Percentiles rank a stretch among this genome's conserved stretches.
phyloP scores from a whole-genome alignment of 352 stramenopile genomes.

The Pythium oligandrum region DNA sequence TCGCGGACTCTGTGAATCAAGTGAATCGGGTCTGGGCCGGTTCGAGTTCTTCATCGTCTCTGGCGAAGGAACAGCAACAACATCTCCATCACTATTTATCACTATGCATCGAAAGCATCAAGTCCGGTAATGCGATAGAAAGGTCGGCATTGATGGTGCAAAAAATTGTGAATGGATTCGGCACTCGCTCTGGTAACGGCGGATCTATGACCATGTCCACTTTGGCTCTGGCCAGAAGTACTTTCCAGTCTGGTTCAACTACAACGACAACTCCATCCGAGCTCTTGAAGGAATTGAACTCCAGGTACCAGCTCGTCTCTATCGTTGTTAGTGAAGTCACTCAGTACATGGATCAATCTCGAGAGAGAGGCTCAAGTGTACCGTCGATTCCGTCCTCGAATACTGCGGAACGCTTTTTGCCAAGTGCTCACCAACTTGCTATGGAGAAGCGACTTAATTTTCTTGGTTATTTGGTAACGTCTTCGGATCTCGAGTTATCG shows the following conservation, averaged over 20 bases:
- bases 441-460: constrained; percentile 60
- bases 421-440: constrained; percentile 5
- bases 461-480: constrained; percentile 70
- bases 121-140: constrained; percentile 42
- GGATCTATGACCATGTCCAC: constrained; percentile 20
- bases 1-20: constrained; percentile 69
- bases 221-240: constrained; percentile 26
- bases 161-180: constrained; percentile 50
- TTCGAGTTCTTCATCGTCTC: constrained; percentile 34
- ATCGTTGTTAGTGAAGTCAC: constrained; percentile 57
- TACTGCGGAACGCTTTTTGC: constrained; percentile 1
- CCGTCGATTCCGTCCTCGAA: not conserved
- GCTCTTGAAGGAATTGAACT: constrained; percentile 64
- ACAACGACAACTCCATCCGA: constrained; percentile 32
- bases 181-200: constrained; percentile 14
- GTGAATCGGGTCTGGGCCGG: constrained; percentile 62
- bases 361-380: not conserved
- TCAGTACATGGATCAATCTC: constrained; percentile 7
- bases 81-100: constrained; percentile 62
- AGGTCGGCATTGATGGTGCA: constrained; percentile 79
- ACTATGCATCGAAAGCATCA: constrained; percentile 73
- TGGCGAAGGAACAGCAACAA: constrained; percentile 71
- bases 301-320: constrained; percentile 48
- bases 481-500: constrained; percentile 63
- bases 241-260: constrained; percentile 11